phyloP scores from a whole-genome alignment of 345 rosid genomes.

The Populus simonii region DNA sequence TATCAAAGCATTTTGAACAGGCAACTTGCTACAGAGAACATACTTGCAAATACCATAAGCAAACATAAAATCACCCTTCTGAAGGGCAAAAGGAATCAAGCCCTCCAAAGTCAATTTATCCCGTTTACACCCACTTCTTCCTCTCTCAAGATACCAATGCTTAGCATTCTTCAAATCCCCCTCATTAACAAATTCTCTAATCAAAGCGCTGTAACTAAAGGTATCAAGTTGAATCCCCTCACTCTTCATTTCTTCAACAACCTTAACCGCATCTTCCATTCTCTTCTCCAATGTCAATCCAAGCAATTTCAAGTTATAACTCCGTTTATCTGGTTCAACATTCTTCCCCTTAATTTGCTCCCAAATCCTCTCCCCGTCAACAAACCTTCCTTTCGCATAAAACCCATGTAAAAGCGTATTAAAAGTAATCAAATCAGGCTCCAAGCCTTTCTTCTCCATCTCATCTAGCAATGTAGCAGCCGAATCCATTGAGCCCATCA shows the following conservation, averaged over 20 bases:
- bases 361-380: conserved; percentile 42
- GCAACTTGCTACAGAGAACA: conserved; percentile 23
- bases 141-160: conserved; percentile 47
- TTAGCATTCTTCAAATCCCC: conserved; percentile 47
- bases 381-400: conserved; percentile 40
- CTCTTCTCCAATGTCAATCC: conserved; percentile 48
- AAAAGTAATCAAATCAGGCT: conserved; percentile 48
- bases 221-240: conserved; percentile 46
- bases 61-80: conserved; percentile 50
- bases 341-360: conserved; percentile 39
- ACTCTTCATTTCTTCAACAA: conserved; percentile 43
- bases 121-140: conserved; percentile 24
- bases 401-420: conserved; percentile 49
- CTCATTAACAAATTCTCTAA: conserved; percentile 43
- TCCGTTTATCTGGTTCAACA: conserved; percentile 44
- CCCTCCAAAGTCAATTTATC: conserved; percentile 37
- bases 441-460: conserved; percentile 56
- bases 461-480: conserved; percentile 45
- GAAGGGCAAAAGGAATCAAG: conserved; percentile 44
- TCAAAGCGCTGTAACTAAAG: conserved; percentile 53
- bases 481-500: conserved; percentile 46
- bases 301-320: conserved; percentile 51
- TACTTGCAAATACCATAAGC: conserved; percentile 49
- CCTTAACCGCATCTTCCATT: conserved; percentile 41
- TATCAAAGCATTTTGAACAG: conserved; percentile 33